Evolutionary conservation across 108 stramenopile species (phyloP), one percentile per base, ranked within the genome.

Genomic region (Chaetoceros muelleri): DNA sequence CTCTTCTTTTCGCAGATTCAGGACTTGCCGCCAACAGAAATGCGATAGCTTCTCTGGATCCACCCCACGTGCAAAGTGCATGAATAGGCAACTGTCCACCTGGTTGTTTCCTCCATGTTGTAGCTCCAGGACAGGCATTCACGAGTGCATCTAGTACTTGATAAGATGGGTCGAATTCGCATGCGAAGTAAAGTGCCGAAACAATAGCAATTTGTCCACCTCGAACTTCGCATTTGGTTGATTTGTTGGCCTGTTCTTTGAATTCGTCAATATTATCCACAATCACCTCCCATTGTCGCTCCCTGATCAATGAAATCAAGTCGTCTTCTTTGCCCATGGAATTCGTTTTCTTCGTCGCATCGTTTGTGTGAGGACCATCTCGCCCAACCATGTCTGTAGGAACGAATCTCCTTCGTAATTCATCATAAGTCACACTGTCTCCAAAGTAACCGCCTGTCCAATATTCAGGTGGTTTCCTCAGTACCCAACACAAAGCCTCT

Each of bases 21-120:
- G 78, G 77, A 52, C 83, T 70, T 0, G 80, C 78, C 8, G 49
- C 44, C 40, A 86, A 51, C 48, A 92, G 55, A 1, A 62, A 45
- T 25, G 50, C 48, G n/a, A 92, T 55, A 24, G 78, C 79, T 24
- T 64, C 67, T 8, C 65, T 44, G 0, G 82, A 69, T 30, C 82
- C 82, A 53, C 77, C 57, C 90, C 90, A 92, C 17, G 86, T 92
- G 30, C 82, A 82, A 13, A 86, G 86, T 21, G 83, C 62, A 65
- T 92, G 90, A 44, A 92, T 60, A 1, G 90, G 86, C 26, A 88
- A 65, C 45, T 67, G 63, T 0, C 86, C 90, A 2, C 90, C 90
- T 17, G 90, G 90, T 69, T 82, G 80, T 34, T 71, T 58, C 24
- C 79, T 55, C 22, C 66, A 61, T 19, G 60, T 34, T 24, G 78